Percentiles rank a stretch among this genome's conserved stretches.
Conservation (phyloP, 192 early-diverging fungal genomes). For the Chytriomyces sp. region DNA sequence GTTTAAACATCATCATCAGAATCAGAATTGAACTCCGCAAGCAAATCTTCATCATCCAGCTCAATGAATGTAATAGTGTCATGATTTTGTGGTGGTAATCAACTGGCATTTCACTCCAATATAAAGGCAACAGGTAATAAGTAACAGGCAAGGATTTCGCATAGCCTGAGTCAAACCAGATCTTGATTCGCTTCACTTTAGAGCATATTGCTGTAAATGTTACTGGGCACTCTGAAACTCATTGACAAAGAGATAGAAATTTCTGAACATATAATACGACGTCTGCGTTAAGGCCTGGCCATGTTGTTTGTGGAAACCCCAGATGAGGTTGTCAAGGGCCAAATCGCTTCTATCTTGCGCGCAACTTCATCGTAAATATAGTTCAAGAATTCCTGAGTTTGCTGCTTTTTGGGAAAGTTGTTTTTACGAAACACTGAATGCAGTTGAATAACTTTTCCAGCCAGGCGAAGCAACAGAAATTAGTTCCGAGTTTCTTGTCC, state of each 20-base stretch:
- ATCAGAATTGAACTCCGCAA: no score
- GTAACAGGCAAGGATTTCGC: no score
- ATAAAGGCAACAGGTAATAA: no score
- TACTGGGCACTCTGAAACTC: not conserved
- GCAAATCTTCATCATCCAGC: no score
- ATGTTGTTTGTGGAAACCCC: not conserved
- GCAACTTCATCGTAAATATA: not conserved
- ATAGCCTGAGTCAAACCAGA: not conserved
- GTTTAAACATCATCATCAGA: no score
- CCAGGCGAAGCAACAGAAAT: not conserved
- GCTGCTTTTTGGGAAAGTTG: not conserved
- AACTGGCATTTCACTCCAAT: no score
- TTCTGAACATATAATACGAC: no score
- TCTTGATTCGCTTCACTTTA: conserved; percentile 2
- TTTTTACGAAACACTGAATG: not conserved
- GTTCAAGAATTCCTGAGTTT: conserved; percentile 2
- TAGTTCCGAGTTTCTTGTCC: no score
- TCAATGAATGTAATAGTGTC: no score
- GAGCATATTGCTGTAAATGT: conserved; percentile 1
- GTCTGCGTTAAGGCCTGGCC: not conserved
- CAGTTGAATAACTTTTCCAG: not conserved
- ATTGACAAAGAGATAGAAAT: no score
- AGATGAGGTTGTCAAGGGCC: not conserved
- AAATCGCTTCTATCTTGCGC: not conserved
- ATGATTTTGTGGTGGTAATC: no score